Evolutionary conservation across 306 rosid genomes (phyloP), one percentile per base, ranked within the genome.

Genomic region (Abrus precatorius): DNA sequence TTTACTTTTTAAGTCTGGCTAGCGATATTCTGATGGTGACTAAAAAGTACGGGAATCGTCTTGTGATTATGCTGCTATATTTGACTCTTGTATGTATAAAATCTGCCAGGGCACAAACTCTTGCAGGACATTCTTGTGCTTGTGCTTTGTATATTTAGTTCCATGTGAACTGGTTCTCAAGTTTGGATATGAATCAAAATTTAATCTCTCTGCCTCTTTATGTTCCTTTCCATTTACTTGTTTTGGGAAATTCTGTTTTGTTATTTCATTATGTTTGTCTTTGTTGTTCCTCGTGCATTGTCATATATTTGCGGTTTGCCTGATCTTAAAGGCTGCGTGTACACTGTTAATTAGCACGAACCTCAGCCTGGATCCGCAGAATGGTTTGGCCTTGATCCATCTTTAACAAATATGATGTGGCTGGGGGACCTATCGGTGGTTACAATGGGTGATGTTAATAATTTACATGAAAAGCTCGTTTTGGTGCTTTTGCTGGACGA

Each of bases 1-100:
- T 85, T 88, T 94, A 75, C 89, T 94, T 44, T 94, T 94, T 82
- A 92, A 94, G 81, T 92, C 98, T 52, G 98, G 98, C 75, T 94
- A 88, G 91, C 59, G 52, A 50, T 32, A 64, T 69, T 44, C 75
- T 78, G 85, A 72, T 48, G 77, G 33, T 67, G 55, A 72, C 65
- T 63, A 81, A 78, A 72, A 70, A 38, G 84, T 52, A 66, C 38
- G 6, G 75, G 74, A 76, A 84, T 38, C 78, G 77, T 64, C 69
- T 61, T 86, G 85, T 83, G 87, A 86, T 75, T 82, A 82, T 65
- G 87, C 74, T 88, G 78, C 81, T 72, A 82, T 80, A 69, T 82
- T 20, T 83, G 80, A 82, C 86, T 77, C 84, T 52, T 87, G 97
- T 89, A 89, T 89, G 88, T 90, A 92, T 89, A 80, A 73, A 78